phyloP scores from a whole-genome alignment of 257 asterid genomes.

The Capsicum chinense region DNA sequence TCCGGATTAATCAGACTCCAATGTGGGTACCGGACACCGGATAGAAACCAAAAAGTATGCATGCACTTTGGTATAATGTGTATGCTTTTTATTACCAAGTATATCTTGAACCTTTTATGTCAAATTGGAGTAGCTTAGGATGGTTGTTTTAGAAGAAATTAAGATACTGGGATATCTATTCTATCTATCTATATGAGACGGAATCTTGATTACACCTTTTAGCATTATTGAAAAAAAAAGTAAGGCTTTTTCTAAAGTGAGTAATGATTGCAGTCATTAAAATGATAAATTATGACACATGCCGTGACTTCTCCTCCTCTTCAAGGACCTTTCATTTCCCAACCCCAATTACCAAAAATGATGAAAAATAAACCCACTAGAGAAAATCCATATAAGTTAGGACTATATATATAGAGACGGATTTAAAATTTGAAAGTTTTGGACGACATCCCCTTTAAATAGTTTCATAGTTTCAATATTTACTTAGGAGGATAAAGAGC shows the following conservation, averaged over 20 bases:
- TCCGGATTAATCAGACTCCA: no score
- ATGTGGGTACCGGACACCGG: no score
- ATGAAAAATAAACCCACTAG: no score
- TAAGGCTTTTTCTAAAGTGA: neutral
- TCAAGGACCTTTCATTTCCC: neutral
- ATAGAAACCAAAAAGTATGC: slow-evolving; percentile 41
- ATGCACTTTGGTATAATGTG: slow-evolving; percentile 35
- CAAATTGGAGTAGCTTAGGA: neutral
- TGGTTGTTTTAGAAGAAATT: neutral
- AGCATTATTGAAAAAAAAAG: slow-evolving; percentile 2
- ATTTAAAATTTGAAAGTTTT: no score
- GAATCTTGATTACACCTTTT: slow-evolving; percentile 19
- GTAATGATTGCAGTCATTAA: neutral
- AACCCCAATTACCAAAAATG: no score
- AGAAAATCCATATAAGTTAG: no score
- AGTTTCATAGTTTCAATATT: no score
- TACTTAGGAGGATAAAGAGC: no score
- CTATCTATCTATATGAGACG: neutral
- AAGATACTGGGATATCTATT: slow-evolving; percentile 7
- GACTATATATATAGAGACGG: no score
- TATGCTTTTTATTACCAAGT: neutral
- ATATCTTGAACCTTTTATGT: neutral
- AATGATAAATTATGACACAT: neutral
- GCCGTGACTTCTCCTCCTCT: neutral
- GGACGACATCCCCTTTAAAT: no score